Conservation (phyloP, 352 stramenopile species). For the Globisporangium takayamanum region DNA sequence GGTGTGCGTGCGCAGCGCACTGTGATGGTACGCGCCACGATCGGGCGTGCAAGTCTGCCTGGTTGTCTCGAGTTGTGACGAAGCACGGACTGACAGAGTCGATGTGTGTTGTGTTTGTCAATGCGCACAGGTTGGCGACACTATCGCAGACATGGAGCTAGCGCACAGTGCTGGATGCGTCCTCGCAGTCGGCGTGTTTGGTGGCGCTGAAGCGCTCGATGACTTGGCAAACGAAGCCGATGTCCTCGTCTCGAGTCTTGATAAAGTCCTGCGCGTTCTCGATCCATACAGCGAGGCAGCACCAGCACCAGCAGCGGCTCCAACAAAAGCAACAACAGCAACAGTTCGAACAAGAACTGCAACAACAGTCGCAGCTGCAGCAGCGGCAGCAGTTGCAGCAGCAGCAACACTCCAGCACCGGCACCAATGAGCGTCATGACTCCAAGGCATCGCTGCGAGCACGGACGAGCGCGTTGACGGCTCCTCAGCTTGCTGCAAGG, state of each 20-base stretch:
- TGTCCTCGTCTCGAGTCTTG: conserved; percentile 36
- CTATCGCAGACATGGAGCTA: conserved; percentile 36
- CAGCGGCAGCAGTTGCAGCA: no score
- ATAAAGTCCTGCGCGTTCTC: conserved; percentile 38
- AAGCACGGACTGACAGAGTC: no score
- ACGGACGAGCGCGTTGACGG: no score
- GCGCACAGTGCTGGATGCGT: conserved; percentile 25
- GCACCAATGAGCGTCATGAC: no score
- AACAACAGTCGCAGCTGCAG: no score
- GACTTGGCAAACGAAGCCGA: conserved; percentile 39
- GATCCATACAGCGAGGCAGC: conserved; percentile 19
- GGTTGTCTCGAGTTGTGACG: no score
- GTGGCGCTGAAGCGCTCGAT: conserved; percentile 29
- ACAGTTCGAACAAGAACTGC: no score
- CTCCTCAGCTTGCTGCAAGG: no score
- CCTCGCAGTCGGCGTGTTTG: conserved; percentile 37
- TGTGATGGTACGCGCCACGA: conserved; percentile 22
- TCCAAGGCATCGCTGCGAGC: no score
- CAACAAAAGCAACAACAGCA: no score
- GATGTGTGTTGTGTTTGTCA: background rate
- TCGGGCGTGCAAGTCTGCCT: no score
- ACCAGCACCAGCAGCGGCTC: conserved; percentile 7
- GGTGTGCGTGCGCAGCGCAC: conserved; percentile 29
- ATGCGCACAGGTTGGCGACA: conserved; percentile 31
- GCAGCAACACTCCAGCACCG: no score